These are phyloP conservation scores for Podila clonocystis DNA, from an alignment of 192 early-diverging fungal species.

Conservation along the genomic window DNA sequence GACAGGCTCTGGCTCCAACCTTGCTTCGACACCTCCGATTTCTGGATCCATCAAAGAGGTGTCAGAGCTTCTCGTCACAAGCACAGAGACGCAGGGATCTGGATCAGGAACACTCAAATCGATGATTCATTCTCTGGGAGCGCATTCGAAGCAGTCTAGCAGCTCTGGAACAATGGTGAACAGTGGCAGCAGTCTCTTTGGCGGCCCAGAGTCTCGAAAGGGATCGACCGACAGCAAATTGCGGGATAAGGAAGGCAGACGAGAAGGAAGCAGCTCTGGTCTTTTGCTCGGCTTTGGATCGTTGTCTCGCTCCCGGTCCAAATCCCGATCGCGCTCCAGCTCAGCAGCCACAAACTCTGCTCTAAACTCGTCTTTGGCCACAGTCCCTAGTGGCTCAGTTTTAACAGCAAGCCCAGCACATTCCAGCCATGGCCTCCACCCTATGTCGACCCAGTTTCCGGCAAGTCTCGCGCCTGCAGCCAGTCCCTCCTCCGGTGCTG, in stretches of 20 bases:
- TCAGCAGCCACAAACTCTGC: constrained; percentile 1
- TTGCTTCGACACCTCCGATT: neutral
- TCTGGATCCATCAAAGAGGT: neutral
- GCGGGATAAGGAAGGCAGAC: neutral
- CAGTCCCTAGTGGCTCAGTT: neutral
- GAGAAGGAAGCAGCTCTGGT: constrained; percentile 31
- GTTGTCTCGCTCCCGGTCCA: constrained; percentile 12
- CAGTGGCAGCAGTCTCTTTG: neutral
- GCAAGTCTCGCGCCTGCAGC: no score
- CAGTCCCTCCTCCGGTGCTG: no score
- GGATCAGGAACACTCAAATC: constrained; percentile 28
- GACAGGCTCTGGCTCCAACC: neutral
- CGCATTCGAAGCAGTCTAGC: constrained; percentile 10
- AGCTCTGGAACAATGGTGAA: neutral
- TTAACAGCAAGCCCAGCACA: neutral
- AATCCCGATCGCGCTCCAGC: constrained; percentile 23
- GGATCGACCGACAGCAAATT: neutral
- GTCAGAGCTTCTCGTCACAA: neutral
- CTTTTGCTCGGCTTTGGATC: constrained; percentile 35
- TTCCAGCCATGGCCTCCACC: neutral
- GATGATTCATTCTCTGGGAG: constrained; percentile 43
- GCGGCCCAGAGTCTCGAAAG: neutral
- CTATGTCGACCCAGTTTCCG: neutral
- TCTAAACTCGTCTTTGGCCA: neutral
- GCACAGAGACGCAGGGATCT: neutral